Evolutionary conservation across 371 early-diverging fungal genomes (phyloP), one percentile per base, ranked within the genome.

Genomic region (Zopfochytrium polystomum): DNA sequence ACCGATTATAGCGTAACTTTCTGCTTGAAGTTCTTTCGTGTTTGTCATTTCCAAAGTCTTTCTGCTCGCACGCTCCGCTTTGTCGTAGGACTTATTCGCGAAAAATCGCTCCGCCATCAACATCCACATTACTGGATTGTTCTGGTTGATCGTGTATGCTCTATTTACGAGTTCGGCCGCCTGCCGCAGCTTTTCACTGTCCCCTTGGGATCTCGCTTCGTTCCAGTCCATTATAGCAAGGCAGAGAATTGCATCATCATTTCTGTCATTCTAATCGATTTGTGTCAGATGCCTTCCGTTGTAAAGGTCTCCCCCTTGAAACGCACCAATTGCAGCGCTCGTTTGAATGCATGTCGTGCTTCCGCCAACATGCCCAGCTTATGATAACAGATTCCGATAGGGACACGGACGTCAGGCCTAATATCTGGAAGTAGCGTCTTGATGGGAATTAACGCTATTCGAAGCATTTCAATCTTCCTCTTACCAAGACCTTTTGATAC

Each of bases 321-420:
- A n/a, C n/a, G n/a, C n/a, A 84, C 87, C 66, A 85, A 47, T 59
- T 86, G 80, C 32, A 88, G 61, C 20, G 87, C 89, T 1, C 91
- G 78, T 49, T 79, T 74, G 62, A 93, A 86, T 0, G 93, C 90
- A 20, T 61, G 59, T 27, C 82, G 77, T 1, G 96, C 92, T 49
- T 87, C 78, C 1, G 71, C 72, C 7, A 63, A 42, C 83, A 87
- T 87, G 1, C 85, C 86, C 15, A 93, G 78, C 47, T 83, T 83
- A 52, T 85, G 79, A 74, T 85, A 91, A 64, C 94, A 93, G 49
- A 90, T 75, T 2, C 91, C 94, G 64, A 96, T 90, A 22, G 90
- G 86, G n/a, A 93, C 65, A 18, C 94, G 85, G 42, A 88, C 84
- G 58, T 93, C 91, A 2, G 88, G 88, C 58, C 74, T 43, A 67